Evolutionary conservation across 139 green algal species (phyloP).

Genomic region (Nannochloris sp.): DNA sequence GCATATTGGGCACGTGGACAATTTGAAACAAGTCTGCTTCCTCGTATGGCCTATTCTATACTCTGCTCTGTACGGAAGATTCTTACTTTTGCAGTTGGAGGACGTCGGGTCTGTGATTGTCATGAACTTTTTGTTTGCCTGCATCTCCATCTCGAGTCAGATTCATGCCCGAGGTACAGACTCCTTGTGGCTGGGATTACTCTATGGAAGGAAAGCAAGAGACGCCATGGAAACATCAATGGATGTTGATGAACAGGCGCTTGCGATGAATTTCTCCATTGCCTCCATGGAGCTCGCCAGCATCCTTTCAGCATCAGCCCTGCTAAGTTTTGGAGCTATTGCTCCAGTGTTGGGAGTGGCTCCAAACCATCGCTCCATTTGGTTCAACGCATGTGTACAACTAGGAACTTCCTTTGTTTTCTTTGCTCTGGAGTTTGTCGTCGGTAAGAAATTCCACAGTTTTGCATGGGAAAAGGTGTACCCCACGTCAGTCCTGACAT

Average conservation of each 20-base stretch:
- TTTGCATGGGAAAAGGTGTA: constrained; percentile 20
- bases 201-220: constrained; percentile 23
- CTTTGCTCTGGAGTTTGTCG: constrained; percentile 10
- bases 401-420: constrained; percentile 12
- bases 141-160: constrained; percentile 3
- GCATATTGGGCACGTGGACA: constrained; percentile 16
- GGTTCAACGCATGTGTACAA: constrained; percentile 23
- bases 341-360: constrained; percentile 1
- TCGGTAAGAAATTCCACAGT: constrained; percentile 19
- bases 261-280: constrained; percentile 7
- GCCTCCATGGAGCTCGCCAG: constrained; percentile 17
- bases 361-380: constrained; percentile 22
- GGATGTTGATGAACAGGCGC: constrained; percentile 13
- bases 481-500: background rate
- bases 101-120: constrained; percentile 16
- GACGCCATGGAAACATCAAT: constrained; percentile 17
- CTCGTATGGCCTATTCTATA: constrained; percentile 30
- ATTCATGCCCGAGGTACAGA: constrained; percentile 12
- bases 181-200: constrained; percentile 8
- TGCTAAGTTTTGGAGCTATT: constrained; percentile 31
- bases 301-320: constrained; percentile 31
- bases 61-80: constrained; percentile 31
- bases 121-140: constrained; percentile 16
- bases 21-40: constrained; percentile 17
- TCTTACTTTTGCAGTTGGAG: constrained; percentile 36